Evolutionary conservation across 2,329 filamentous ascomycete genomes (phyloP), one percentile per base, ranked within the genome.

Genomic region (Aspergillus terreus): DNA sequence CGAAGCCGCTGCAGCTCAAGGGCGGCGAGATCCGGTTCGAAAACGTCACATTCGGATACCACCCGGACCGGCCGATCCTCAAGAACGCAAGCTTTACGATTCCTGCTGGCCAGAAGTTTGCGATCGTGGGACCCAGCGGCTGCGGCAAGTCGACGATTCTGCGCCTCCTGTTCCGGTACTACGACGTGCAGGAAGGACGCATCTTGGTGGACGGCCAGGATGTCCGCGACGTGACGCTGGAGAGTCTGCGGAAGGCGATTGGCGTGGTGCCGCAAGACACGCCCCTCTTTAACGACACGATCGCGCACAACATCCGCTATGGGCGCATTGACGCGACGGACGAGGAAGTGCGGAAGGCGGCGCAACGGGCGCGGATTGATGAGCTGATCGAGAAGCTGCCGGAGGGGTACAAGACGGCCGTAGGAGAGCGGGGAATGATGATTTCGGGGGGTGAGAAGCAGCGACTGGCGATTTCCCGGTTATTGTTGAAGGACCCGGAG

Each of bases 201-300:
- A 95, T 99, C 63, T 76, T 92, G 41, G 90, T 99, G 54, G 94
- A 99, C 64, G 91, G 87, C 47, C 94, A 99, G 67, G 92, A 99
- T 67, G 84, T 99, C 58, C 86, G 89, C 38, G 81, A 90, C 52
- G 86, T 99, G 1, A 85, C 80, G 10, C 71, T 97, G 2, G 90
- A 95, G 48, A 95, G 88, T 33, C 77, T 99, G 25, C 85, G 94
- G 6, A 83, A 83, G 58, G 82, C 88, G 2, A 97, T 99, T 57
- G 94, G 94, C 19, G 92, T 99, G 14, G 94, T 99, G 0, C 94
- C 94, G 0, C 95, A 99, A 69, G 94, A 99, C 62, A 97, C 94
- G 0, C 92, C 94, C 0, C 79, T 99, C 1, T 99, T 99, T 78
- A 99, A 99, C 69, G 91, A 96, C 65, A 94, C 91, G 0, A 92